These are phyloP conservation scores for Trifolium subterraneum DNA, from an alignment of 306 rosid species.

Conservation along the genomic window DNA sequence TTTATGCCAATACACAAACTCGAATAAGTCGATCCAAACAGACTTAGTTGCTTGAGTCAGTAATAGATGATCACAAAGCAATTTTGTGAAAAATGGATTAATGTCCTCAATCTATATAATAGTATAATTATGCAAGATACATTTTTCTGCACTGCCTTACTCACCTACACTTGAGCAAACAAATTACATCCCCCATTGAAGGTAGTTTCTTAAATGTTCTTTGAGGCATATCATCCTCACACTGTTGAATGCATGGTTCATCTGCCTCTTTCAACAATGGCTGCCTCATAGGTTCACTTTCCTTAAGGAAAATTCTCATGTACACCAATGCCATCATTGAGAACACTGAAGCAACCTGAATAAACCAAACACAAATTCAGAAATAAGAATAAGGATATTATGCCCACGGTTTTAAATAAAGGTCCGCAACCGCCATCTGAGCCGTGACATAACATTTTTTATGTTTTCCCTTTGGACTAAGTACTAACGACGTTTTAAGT, in stretches of 20 bases:
- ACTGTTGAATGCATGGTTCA: conserved; percentile 22
- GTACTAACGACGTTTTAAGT: too few species aligned
- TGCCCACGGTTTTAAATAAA: neutral
- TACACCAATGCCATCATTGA: conserved; percentile 65
- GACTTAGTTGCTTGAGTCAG: too few species aligned
- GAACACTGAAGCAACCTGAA: conserved; percentile 68
- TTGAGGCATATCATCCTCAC: conserved; percentile 37
- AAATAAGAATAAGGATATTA: neutral
- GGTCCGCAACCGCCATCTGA: neutral
- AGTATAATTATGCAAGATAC: neutral
- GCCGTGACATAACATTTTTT: neutral
- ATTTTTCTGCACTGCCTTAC: neutral
- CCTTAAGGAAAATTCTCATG: conserved; percentile 86
- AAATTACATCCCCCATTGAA: conserved; percentile 49
- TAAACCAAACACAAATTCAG: neutral
- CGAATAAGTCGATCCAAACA: too few species aligned
- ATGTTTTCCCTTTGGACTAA: too few species aligned
- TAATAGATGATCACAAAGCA: too few species aligned
- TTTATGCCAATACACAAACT: too few species aligned
- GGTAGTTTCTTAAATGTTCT: conserved; percentile 61
- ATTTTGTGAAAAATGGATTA: conserved; percentile 1
- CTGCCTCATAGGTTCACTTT: conserved; percentile 59
- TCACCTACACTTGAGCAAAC: conserved; percentile 70
- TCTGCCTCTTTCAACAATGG: conserved; percentile 62
- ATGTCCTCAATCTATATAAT: neutral